phyloP scores from a whole-genome alignment of 352 stramenopile species.

The Phytopythium aichiense region DNA sequence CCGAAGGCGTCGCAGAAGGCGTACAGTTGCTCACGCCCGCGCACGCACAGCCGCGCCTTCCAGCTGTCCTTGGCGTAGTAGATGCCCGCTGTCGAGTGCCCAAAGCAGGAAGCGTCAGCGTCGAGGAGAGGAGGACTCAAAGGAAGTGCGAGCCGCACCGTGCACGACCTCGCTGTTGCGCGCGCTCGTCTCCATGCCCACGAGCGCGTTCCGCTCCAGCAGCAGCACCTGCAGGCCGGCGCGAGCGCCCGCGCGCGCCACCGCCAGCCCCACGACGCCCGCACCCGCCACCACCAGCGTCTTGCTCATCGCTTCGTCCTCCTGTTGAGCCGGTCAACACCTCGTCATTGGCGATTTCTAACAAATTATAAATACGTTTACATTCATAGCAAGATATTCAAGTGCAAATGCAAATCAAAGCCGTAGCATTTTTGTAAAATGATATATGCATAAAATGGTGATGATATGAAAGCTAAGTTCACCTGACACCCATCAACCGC shows the following conservation, averaged over 20 bases:
- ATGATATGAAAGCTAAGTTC: too few relatives aligned
- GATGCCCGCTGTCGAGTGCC: conserved; percentile 55
- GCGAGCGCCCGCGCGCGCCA: conserved; percentile 53
- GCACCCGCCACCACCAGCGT: conserved; percentile 66
- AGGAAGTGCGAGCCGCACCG: conserved; percentile 30
- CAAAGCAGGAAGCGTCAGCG: background rate
- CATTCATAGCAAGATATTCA: too few relatives aligned
- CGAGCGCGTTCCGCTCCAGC: conserved; percentile 75
- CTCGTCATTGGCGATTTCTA: too few relatives aligned
- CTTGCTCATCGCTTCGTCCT: conserved; percentile 33
- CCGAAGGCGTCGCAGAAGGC: conserved; percentile 84
- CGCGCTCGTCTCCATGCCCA: conserved; percentile 87
- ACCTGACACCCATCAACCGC: background rate
- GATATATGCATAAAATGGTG: too few relatives aligned
- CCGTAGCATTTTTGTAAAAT: too few relatives aligned
- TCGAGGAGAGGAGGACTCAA: conserved; percentile 3
- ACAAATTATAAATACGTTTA: too few relatives aligned
- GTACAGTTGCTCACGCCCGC: conserved; percentile 88
- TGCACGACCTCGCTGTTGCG: conserved; percentile 97
- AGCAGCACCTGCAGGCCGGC: conserved; percentile 76
- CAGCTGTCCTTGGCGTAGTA: conserved; percentile 91
- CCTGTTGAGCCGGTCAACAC: too few relatives aligned
- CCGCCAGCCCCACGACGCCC: conserved; percentile 72
- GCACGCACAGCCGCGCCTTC: conserved; percentile 91
- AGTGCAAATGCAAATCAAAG: too few relatives aligned